phyloP scores from a whole-genome alignment of 208 protist species.

The Wallacemonas collosoma region DNA sequence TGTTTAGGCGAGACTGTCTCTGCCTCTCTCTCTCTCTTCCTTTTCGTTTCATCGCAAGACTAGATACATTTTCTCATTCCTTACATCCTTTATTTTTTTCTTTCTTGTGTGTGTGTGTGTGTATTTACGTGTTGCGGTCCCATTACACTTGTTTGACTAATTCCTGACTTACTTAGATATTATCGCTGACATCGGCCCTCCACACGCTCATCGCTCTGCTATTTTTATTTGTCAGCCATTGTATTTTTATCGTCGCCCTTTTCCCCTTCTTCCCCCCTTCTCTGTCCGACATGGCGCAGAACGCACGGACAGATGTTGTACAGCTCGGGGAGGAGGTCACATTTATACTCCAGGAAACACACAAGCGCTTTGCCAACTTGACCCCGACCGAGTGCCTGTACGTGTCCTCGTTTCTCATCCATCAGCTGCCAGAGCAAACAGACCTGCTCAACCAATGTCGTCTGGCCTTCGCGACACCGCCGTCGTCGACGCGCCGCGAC shows the following conservation, averaged over 20 bases:
- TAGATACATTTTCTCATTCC: too few species aligned
- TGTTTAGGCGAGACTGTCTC: neutral
- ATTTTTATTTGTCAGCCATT: too few species aligned
- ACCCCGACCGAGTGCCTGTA: constrained; percentile 12
- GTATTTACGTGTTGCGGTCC: too few species aligned
- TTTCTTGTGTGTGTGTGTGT: too few species aligned
- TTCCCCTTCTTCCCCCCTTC: too few species aligned
- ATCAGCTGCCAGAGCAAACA: constrained; percentile 8
- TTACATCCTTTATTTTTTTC: too few species aligned
- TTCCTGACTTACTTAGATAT: too few species aligned
- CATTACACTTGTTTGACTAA: too few species aligned
- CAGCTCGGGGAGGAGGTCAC: constrained; percentile 17
- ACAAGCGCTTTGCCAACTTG: constrained; percentile 18
- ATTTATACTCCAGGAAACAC: constrained; percentile 14
- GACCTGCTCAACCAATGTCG: neutral
- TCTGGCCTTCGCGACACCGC: neutral
- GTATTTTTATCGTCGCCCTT: too few species aligned
- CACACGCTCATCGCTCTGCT: too few species aligned
- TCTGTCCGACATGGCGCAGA: neutral
- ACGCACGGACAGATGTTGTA: constrained; percentile 1
- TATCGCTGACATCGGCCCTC: too few species aligned
- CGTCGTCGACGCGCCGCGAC: neutral
- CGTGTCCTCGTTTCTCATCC: constrained; percentile 10
- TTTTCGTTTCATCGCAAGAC: too few species aligned
- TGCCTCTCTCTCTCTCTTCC: neutral